Percentiles rank a stretch among this genome's conserved stretches.
Conservation (phyloP, 805 yeast species). For the Alloascoidea hylecoeti region DNA sequence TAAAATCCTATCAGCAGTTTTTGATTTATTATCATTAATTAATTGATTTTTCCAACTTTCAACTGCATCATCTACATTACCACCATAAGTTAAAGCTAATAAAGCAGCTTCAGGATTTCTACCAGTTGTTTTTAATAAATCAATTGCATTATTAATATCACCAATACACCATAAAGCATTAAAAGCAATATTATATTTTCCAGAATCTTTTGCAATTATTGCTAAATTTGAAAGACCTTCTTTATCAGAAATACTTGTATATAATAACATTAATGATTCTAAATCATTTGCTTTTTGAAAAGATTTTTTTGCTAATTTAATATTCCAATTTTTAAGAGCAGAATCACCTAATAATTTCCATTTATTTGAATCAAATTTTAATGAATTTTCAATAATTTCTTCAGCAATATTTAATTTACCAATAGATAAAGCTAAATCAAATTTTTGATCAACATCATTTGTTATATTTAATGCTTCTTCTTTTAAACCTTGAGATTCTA, state of each 20-base stretch:
- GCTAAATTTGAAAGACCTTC: conserved; percentile 51
- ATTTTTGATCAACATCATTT: conserved; percentile 80
- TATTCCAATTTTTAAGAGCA: conserved; percentile 65
- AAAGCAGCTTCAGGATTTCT: conserved; percentile 78
- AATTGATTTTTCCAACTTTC: conserved; percentile 57
- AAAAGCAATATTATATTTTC: conserved; percentile 83
- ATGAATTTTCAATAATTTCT: conserved; percentile 40
- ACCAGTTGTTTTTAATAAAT: conserved; percentile 50
- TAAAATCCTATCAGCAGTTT: conserved; percentile 48
- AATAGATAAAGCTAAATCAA: conserved; percentile 78
- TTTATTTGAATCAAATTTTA: conserved; percentile 43
- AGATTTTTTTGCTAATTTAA: conserved; percentile 67
- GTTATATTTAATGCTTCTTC: conserved; percentile 76
- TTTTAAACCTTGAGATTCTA: conserved; percentile 83
- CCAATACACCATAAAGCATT: conserved; percentile 84
- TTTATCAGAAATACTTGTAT: conserved; percentile 68
- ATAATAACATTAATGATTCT: conserved; percentile 66
- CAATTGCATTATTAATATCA: conserved; percentile 46
- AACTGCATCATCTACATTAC: conserved; percentile 31
- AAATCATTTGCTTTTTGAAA: conserved; percentile 70
- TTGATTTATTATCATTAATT: conserved; percentile 30
- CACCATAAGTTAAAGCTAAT: conserved; percentile 60
- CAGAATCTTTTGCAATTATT: conserved; percentile 47
- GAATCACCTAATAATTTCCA: conserved; percentile 91
- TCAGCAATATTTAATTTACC: conserved; percentile 59